Evolutionary conservation across 805 yeast species (phyloP), one percentile per base, ranked within the genome.

Genomic region (Ogataea henricii): DNA sequence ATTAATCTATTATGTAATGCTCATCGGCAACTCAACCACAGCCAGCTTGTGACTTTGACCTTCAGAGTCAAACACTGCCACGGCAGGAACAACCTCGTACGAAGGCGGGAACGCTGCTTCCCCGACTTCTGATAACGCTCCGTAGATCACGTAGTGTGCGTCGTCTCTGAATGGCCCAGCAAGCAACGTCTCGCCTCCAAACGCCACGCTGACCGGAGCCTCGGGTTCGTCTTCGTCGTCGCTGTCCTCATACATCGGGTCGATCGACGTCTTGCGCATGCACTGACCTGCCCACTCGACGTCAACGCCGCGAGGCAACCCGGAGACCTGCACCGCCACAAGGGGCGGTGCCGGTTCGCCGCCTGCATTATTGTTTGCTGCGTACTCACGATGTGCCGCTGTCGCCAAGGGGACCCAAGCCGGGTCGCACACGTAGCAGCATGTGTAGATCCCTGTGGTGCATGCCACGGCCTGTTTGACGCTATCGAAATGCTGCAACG

Each of bases 251-350:
- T 65, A 68, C 6, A 67, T 75, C 14, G 42, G 42, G 30, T 69
- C 77, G 36, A 73, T 70, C 56, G 48, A 52, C 3, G 57, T 53
- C 22, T 69, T 68, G 47, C 76, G 74, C 51, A 73, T 79, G 4
- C 81, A 65, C 3, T 78, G 51, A 1, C 92, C 95, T 30, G 84
- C 79, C 92, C 95, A 87, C 67, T 89, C 96, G 27, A 85, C 77
- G 17, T 63, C 62, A 0, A 91, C 89, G 33, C 71, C 69, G 44
- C 76, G 77, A 5, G 96, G 96, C 43, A 89, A 67, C 27, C 67
- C 73, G 0, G 70, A 63, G 0, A 86, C 85, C 55, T 76, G 71
- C 0, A 79, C 85, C 10, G 85, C 70, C 10, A 82, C 60, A 30
- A 85, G 60, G 47, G 54, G 59, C 25, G 46, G 52, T 6, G 36